Percentiles rank a stretch among this genome's conserved stretches.
phyloP scores from a whole-genome alignment of 2,329 filamentous ascomycete species.

The Ciborinia camelliae region DNA sequence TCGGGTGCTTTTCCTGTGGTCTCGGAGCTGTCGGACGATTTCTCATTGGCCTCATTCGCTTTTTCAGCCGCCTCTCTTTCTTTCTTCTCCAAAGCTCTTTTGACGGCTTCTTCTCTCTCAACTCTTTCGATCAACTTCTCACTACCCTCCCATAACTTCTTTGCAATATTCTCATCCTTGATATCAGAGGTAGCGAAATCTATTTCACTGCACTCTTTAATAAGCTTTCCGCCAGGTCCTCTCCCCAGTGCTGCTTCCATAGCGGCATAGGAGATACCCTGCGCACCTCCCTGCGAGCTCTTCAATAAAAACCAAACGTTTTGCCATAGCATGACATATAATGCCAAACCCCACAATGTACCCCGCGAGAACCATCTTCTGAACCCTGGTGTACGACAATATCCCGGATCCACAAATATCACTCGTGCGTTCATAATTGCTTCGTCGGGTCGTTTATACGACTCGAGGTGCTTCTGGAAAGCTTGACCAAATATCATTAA shows the following conservation, averaged over 20 bases:
- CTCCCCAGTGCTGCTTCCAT: constrained; percentile 74
- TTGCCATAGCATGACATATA: constrained; percentile 76
- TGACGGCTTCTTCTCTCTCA: constrained; percentile 74
- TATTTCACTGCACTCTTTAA: constrained; percentile 86
- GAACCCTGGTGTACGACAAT: constrained; percentile 80
- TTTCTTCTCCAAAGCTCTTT: constrained; percentile 40
- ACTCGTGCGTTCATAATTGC: constrained; percentile 79
- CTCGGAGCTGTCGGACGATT: constrained; percentile 35
- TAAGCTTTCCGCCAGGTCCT: constrained; percentile 62
- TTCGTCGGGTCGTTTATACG: constrained; percentile 79
- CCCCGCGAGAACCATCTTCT: constrained; percentile 83
- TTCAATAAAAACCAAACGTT: constrained; percentile 88
- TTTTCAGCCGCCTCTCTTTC: constrained; percentile 39
- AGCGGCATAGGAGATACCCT: constrained; percentile 78
- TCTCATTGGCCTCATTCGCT: constrained; percentile 27
- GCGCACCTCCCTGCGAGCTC: constrained; percentile 75
- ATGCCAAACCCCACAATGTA: constrained; percentile 70
- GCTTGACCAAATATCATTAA: constrained; percentile 85
- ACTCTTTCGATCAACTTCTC: constrained; percentile 77
- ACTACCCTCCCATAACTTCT: constrained; percentile 85
- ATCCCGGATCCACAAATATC: constrained; percentile 82
- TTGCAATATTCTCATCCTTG: constrained; percentile 72
- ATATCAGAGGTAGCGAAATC: constrained; percentile 71
- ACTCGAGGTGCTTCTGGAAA: constrained; percentile 87
- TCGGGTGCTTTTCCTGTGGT: constrained; percentile 39